phyloP scores from a whole-genome alignment of 2,329 filamentous ascomycete species.

The Chrysoporthe deuterocubensis region DNA sequence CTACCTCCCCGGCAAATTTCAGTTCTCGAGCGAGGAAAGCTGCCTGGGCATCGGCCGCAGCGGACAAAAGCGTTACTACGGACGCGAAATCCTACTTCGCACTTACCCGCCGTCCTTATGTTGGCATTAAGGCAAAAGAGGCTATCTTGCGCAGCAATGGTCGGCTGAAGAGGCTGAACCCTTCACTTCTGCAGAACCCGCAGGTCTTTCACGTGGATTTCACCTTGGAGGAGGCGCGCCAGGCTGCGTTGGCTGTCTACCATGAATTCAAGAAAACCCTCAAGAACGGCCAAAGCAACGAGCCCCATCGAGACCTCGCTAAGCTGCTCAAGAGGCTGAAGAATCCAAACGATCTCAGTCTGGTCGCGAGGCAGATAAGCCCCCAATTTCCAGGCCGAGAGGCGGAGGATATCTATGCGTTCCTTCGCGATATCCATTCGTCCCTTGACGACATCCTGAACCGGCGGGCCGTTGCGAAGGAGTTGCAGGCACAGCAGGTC shows the following conservation, averaged over 20 bases:
- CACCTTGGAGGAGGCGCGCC: slow-evolving; percentile 41
- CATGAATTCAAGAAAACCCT: slow-evolving; percentile 19
- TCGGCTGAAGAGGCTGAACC: slow-evolving; percentile 24
- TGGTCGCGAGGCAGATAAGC: slow-evolving; percentile 6
- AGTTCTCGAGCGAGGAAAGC: slow-evolving; percentile 27
- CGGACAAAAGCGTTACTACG: slow-evolving; percentile 5
- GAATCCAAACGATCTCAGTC: neutral
- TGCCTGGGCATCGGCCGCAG: slow-evolving; percentile 29
- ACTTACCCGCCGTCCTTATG: slow-evolving; percentile 34
- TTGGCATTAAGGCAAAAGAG: slow-evolving; percentile 28
- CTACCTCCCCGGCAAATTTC: slow-evolving; percentile 27
- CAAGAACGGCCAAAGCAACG: slow-evolving; percentile 21
- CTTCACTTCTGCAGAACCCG: slow-evolving; percentile 19
- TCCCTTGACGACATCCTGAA: slow-evolving; percentile 43
- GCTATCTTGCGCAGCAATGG: slow-evolving; percentile 30
- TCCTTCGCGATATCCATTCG: slow-evolving; percentile 43
- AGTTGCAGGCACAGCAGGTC: slow-evolving; percentile 31
- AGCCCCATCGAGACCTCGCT: slow-evolving; percentile 28
- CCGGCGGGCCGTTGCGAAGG: slow-evolving; percentile 30
- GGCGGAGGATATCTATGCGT: slow-evolving; percentile 40
- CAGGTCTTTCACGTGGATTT: slow-evolving; percentile 52
- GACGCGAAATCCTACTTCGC: slow-evolving; percentile 20
- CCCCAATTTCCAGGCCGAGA: slow-evolving; percentile 33
- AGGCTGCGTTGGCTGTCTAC: slow-evolving; percentile 17
- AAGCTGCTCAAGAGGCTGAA: slow-evolving; percentile 29